Conservation (phyloP, 2,329 filamentous ascomycete species). For the Myriosclerotinia duriaeana region DNA sequence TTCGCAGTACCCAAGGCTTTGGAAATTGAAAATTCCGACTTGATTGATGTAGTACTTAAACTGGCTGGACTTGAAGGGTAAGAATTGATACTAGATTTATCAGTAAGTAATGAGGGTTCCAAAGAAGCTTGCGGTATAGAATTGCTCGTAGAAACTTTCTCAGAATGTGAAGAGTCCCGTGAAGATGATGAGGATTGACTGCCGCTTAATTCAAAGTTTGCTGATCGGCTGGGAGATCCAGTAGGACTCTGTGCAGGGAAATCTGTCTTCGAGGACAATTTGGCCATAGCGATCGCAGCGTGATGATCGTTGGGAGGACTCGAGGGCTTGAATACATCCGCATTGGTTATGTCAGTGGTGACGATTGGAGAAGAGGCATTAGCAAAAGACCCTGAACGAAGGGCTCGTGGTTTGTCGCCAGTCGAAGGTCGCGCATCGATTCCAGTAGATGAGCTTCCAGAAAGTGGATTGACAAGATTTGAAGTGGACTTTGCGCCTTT, state of each 20-base stretch:
- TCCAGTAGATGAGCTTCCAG: conserved; percentile 50
- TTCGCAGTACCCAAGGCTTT: conserved; percentile 44
- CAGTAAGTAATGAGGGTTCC: conserved; percentile 25
- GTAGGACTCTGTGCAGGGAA: conserved; percentile 52
- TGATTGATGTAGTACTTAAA: conserved; percentile 43
- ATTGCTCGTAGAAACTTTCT: conserved; percentile 41
- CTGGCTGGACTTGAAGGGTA: conserved; percentile 41
- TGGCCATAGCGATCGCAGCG: conserved; percentile 65
- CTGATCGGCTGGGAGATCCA: conserved; percentile 46
- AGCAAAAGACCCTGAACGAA: conserved; percentile 63
- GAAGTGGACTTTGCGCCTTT: conserved; percentile 42
- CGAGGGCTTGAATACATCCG: conserved; percentile 60
- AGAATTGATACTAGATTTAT: conserved; percentile 28
- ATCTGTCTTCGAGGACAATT: conserved; percentile 62
- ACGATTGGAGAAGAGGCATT: conserved; percentile 63
- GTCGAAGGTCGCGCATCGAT: conserved; percentile 48
- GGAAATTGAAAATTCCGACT: conserved; percentile 44
- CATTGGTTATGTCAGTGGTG: conserved; percentile 64
- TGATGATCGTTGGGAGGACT: conserved; percentile 56
- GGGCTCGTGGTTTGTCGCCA: conserved; percentile 51
- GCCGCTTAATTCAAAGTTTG: conserved; percentile 44
- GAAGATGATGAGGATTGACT: conserved; percentile 54
- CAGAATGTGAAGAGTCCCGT: conserved; percentile 43
- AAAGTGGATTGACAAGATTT: conserved; percentile 34
- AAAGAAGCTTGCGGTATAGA: conserved; percentile 38